Conservation (phyloP, 2,329 filamentous ascomycete species). For the Microdochium trichocladiopsis region DNA sequence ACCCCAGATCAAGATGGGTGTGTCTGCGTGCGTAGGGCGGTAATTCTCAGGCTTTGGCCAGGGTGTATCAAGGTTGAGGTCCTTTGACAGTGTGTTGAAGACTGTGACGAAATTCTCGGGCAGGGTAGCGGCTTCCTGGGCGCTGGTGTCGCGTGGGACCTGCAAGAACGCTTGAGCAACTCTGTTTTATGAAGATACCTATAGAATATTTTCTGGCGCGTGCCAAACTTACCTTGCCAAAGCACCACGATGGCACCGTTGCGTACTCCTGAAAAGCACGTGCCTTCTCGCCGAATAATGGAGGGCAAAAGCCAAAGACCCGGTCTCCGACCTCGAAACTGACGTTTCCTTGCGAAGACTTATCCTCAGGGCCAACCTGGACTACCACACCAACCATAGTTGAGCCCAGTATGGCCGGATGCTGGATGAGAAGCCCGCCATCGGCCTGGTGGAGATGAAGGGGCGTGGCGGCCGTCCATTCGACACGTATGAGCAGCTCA, state of each 20-base stretch:
- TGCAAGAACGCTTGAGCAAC: slow-evolving; percentile 4
- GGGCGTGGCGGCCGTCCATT: slow-evolving; percentile 54
- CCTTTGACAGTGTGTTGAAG: slow-evolving; percentile 44
- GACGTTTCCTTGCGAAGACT: too few relatives aligned
- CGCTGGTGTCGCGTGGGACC: slow-evolving; percentile 31
- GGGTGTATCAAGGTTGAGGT: slow-evolving; percentile 45
- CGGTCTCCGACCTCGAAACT: slow-evolving; percentile 42
- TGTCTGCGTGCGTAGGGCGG: slow-evolving; percentile 23
- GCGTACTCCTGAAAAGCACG: slow-evolving; percentile 42
- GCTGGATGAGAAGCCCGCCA: slow-evolving; percentile 44
- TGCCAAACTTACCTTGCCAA: slow-evolving; percentile 26
- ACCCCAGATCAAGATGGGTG: slow-evolving; percentile 42
- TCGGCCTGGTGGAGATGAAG: slow-evolving; percentile 56
- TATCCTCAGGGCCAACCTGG: slow-evolving; percentile 33
- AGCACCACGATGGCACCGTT: slow-evolving; percentile 41
- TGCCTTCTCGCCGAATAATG: slow-evolving; percentile 36
- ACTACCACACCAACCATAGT: slow-evolving; percentile 45
- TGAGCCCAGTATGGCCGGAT: slow-evolving; percentile 43
- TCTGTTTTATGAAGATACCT: too few relatives aligned
- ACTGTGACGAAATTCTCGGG: slow-evolving; percentile 53
- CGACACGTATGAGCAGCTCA: slow-evolving; percentile 45
- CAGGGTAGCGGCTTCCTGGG: slow-evolving; percentile 42
- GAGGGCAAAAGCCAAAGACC: slow-evolving; percentile 48
- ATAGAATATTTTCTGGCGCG: too few relatives aligned
- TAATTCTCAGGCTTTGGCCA: slow-evolving; percentile 45